Evolutionary conservation across 805 yeast genomes (phyloP).

Genomic region (Debaryomyces castellii): DNA sequence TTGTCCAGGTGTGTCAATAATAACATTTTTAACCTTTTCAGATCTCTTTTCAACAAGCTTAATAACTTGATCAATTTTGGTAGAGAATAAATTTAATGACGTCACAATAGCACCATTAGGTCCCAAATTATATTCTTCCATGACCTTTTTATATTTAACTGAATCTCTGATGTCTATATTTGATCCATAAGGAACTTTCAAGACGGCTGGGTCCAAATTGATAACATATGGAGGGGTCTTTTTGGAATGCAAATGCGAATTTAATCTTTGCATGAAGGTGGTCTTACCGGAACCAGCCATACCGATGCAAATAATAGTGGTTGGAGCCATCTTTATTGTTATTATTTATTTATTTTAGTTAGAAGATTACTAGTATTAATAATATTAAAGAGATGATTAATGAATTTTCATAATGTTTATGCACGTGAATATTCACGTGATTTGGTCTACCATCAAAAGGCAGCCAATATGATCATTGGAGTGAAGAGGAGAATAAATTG

Average conservation of each 20-base stretch:
- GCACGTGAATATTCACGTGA: background rate
- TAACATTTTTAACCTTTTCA: slow-evolving; percentile 58
- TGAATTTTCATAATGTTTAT: background rate
- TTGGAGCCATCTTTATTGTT: slow-evolving; percentile 32
- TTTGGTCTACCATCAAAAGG: too few species aligned
- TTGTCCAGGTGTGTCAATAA: slow-evolving; percentile 98
- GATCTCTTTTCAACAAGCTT: slow-evolving; percentile 78
- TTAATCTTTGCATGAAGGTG: slow-evolving; percentile 93
- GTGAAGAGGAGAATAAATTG: too few species aligned
- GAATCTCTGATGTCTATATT: slow-evolving; percentile 96
- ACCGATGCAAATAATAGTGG: slow-evolving; percentile 48
- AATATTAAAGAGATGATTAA: background rate
- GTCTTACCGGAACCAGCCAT: slow-evolving; percentile 85
- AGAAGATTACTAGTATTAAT: background rate
- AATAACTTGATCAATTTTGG: slow-evolving; percentile 95
- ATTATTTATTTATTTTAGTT: background rate
- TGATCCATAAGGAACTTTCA: slow-evolving; percentile 89
- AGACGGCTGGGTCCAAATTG: slow-evolving; percentile 94
- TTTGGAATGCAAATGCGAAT: slow-evolving; percentile 78
- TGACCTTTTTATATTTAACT: slow-evolving; percentile 90
- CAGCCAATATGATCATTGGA: too few species aligned
- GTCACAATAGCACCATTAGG: slow-evolving; percentile 99
- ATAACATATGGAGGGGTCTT: slow-evolving; percentile 84
- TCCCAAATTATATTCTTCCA: slow-evolving; percentile 93
- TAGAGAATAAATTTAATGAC: slow-evolving; percentile 84